Conservation (phyloP, 2,329 filamentous ascomycete species). For the Scytalidium lignicola region DNA sequence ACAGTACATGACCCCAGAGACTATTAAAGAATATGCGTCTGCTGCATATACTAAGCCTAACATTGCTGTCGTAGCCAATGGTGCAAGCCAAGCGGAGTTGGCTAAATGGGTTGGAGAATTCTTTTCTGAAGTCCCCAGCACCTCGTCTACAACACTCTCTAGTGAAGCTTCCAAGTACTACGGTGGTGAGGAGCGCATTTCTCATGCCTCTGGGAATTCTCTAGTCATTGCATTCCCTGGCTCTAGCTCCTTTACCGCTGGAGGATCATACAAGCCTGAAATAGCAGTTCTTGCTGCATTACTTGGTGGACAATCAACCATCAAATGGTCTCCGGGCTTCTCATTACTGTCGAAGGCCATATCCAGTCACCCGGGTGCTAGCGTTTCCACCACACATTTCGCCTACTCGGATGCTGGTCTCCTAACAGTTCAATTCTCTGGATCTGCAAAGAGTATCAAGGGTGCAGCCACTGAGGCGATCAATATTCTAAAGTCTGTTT, state of each 20-base stretch:
- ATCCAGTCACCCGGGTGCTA: conserved; percentile 59
- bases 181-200: conserved; percentile 88
- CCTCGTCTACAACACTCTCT: conserved; percentile 50
- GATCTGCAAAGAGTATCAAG: conserved; percentile 66
- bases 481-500: conserved; percentile 76
- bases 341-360: conserved; percentile 80
- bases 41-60: conserved; percentile 84
- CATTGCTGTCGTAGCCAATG: conserved; percentile 87
- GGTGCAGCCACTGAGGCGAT: conserved; percentile 71
- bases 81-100: conserved; percentile 69
- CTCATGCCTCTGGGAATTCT: conserved; percentile 72
- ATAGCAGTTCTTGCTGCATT: conserved; percentile 81
- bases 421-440: conserved; percentile 74
- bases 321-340: conserved; percentile 96
- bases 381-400: conserved; percentile 69
- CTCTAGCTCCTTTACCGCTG: conserved; percentile 65
- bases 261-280: conserved; percentile 79
- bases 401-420: conserved; percentile 94
- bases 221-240: conserved; percentile 91
- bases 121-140: conserved; percentile 67
- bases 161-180: conserved; percentile 75
- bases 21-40: conserved; percentile 69
- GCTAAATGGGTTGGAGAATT: conserved; percentile 90
- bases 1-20: conserved; percentile 74
- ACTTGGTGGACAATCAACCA: conserved; percentile 81